A percentile compares a stretch with the other conserved stretches of the same genome.
These are phyloP conservation scores for Corymbia calophylla DNA, from an alignment of 441 rosid species.

Conservation along the genomic window DNA sequence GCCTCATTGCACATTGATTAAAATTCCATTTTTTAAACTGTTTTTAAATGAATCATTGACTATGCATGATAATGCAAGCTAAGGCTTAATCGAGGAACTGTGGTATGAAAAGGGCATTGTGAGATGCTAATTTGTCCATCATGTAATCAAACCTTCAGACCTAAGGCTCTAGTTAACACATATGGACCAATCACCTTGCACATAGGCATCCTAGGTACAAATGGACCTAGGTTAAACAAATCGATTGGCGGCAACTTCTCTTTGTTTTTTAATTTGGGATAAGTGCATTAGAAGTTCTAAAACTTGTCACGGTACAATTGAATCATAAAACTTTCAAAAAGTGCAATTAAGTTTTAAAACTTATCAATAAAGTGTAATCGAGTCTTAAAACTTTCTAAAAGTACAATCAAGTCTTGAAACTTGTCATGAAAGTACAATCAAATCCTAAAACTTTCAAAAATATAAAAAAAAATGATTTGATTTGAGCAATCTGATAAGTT, in stretches of 20 bases:
- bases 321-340: no score
- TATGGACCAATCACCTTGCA: not conserved
- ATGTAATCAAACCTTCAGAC: not conserved
- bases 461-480: no score
- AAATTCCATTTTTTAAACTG: not conserved
- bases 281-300: no score
- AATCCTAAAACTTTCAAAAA: no score
- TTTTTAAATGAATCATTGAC: not conserved
- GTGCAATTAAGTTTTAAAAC: no score
- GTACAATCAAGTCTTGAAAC: no score
- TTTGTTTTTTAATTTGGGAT: not conserved
- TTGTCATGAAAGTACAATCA: no score
- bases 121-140: not conserved
- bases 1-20: accelerated
- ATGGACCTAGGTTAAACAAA: not conserved
- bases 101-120: not conserved
- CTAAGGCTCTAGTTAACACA: not conserved
- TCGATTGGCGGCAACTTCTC: not conserved
- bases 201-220: not conserved
- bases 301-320: no score
- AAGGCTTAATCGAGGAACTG: not conserved
- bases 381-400: no score
- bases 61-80: not conserved
- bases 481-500: no score
- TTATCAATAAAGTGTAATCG: no score